phyloP scores from a whole-genome alignment of 805 yeast genomes.

The Yamadazyma kitorensis region DNA sequence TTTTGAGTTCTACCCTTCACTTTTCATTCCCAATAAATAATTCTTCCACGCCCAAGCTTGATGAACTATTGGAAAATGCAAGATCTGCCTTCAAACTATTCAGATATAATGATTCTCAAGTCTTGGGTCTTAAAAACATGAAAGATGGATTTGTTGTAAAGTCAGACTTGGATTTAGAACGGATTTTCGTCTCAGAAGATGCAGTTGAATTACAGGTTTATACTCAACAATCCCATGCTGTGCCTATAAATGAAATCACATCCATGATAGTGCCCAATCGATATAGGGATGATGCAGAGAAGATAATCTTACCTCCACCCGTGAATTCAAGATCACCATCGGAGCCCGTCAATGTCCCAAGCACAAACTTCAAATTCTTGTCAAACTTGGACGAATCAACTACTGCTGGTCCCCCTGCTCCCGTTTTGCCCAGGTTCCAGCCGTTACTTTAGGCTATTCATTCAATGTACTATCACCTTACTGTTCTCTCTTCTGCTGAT shows the following conservation, averaged over 20 bases:
- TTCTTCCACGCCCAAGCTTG: constrained; percentile 76
- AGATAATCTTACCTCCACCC: constrained; percentile 36
- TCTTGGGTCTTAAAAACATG: constrained; percentile 26
- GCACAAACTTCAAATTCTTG: constrained; percentile 16
- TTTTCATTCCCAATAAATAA: constrained; percentile 63
- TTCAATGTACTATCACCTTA: no score
- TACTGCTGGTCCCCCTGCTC: constrained; percentile 23
- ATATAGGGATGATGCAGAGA: constrained; percentile 17
- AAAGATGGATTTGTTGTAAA: constrained; percentile 24
- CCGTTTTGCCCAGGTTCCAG: constrained; percentile 29
- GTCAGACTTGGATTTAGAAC: constrained; percentile 37
- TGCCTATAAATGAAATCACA: constrained; percentile 36
- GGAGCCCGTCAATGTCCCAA: constrained; percentile 13
- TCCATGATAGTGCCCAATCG: constrained; percentile 25
- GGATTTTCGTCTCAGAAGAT: constrained; percentile 29
- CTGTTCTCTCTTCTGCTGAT: neutral
- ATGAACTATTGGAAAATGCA: constrained; percentile 78
- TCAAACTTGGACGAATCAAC: constrained; percentile 19
- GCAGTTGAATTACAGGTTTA: constrained; percentile 36
- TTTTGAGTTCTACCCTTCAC: constrained; percentile 52
- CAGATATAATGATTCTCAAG: constrained; percentile 14
- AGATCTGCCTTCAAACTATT: constrained; percentile 57
- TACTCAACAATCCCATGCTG: constrained; percentile 30
- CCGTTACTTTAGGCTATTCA: constrained; percentile 25
- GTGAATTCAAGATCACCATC: constrained; percentile 10